Base-by-base conservation (phyloP, 2,329 filamentous ascomycete genomes). In the Hymenoscyphus albidus region DNA sequence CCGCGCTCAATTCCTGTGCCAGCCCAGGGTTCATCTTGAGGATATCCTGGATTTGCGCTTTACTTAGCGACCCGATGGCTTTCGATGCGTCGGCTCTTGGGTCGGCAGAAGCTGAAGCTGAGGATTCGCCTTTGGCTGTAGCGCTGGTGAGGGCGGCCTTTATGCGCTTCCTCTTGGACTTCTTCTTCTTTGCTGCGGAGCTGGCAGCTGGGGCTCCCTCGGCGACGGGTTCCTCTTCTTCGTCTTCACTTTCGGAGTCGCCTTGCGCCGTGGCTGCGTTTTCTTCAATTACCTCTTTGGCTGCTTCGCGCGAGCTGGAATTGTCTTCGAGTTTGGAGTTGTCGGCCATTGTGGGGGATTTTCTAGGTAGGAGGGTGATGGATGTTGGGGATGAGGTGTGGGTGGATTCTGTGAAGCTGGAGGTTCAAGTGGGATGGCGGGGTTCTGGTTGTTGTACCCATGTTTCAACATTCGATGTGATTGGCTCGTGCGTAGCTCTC, bases 1-100 rank as follows among this genome's bases (percentile, higher is more conserved):
- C 77, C 18, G 82, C 65, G 1, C 70, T 69, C 16, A 76, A 74
- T 74, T 90, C 87, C 70, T 86, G 83, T 67, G 88, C 85, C 70
- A 93, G 81, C 2, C 86, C 86, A n/a, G 88, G 89, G 75, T 93
- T 88, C 71, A 92, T 86, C 62, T 84, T 82, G 72, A 91, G 84
- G 65, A 95, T 82, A 69, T 92, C 86, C 66, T 85, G 76, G 66
- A 88, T 78, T 73, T 89, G 85, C 67, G 85, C 78, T 51, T 81
- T 79, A 38, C 82, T 83, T 63, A 88, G 79, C 58, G 79, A 80
- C 39, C 80, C 78, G 64, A 76, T 66, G 12, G 69, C 63, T 63
- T 75, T 76, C 32, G 68, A 61, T 13, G 87, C 78, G 59, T 84
- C 81, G 70, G 83, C 82, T 70, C 82, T 80, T 62, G 81, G 80